Evolutionary conservation across 169 alveolate species (phyloP), one percentile per base, ranked within the genome.

Genomic region (Besnoitia besnoiti): DNA sequence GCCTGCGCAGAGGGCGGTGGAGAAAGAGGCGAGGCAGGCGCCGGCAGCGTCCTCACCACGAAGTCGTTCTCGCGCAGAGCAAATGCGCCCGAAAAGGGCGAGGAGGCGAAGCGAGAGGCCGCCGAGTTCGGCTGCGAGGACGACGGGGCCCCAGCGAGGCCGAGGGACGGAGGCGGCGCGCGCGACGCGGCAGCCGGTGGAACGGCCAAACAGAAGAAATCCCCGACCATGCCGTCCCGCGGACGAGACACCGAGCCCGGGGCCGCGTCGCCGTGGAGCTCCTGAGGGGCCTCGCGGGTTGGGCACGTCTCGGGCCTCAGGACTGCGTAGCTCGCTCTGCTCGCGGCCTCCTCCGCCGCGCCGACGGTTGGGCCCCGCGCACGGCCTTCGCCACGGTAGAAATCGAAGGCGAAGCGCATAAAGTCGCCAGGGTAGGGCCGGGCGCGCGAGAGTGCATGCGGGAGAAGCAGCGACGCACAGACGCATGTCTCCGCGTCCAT

Each of bases 391-490:
- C 87, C 87, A 19, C 49, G 87, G 37, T 77, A 77, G 14, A 77
- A 77, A 10, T 27, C 40, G 61, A 35, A 27, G 19, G 61, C n/a
- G 87, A 77, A 37, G n/a, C 30, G 44, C 49, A 77, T 40, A 12
- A 77, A 42, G 55, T 77, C 87, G n/a, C 61, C 40, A 4, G 87
- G 87, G 40, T 77, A 77, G 14, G 87, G 87, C 87, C 87, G 49
- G n/a, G 44, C 4, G 7, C 37, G 49, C 33, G 87, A 42, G 3
- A 77, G 33, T n/a, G 87, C 3, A 37, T 77, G 87, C 21, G 87
- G 87, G 16, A 77, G 59, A 2, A 77, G 87, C 49, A 77, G 59
- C 49, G 61, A 37, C 5, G 59, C 16, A 37, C 87, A 77, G 61
- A 77, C 35, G 35, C 87, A 77, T n/a, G 37, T 7, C 21, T 16